These are phyloP conservation scores for Cryphonectria radicalis DNA, from an alignment of 2,329 filamentous ascomycete species.

Conservation along the genomic window DNA sequence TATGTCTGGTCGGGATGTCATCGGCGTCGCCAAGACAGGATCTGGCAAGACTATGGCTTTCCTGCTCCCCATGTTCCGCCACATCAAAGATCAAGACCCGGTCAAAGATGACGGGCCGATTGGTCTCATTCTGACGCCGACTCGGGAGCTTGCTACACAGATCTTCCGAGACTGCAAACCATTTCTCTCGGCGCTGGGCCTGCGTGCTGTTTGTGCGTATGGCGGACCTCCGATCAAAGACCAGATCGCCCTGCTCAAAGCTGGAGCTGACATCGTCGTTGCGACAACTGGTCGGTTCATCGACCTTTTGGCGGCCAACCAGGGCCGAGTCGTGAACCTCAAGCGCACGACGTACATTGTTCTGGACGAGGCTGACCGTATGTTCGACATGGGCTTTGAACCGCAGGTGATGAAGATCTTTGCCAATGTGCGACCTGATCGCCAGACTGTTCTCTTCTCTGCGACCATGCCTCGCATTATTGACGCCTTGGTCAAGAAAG, in stretches of 20 bases:
- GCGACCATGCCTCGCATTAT: constrained; percentile 95
- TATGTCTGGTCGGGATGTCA: constrained; percentile 94
- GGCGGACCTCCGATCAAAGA: constrained; percentile 96
- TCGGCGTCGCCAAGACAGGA: constrained; percentile 95
- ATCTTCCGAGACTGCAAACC: constrained; percentile 95
- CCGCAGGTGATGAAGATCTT: constrained; percentile 98
- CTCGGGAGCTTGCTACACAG: constrained; percentile 89
- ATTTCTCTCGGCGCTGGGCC: constrained; percentile 82
- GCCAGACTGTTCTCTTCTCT: constrained; percentile 93
- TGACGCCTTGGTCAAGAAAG: constrained; percentile 87
- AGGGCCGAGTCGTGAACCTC: constrained; percentile 91
- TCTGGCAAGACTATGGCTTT: constrained; percentile 98
- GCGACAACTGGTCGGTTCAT: constrained; percentile 96
- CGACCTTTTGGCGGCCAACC: constrained; percentile 90
- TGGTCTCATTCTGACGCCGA: constrained; percentile 89
- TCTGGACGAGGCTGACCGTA: constrained; percentile 94
- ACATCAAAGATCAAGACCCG: constrained; percentile 90
- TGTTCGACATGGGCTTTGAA: constrained; percentile 99
- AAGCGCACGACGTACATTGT: constrained; percentile 91
- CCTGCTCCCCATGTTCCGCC: constrained; percentile 93
- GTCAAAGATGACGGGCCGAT: constrained; percentile 88
- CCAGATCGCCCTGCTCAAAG: constrained; percentile 94
- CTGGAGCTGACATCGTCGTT: constrained; percentile 92
- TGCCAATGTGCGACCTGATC: constrained; percentile 85
- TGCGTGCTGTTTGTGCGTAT: constrained; percentile 90